Conservation (phyloP, 208 protist genomes). For the Leishmania turanica region DNA sequence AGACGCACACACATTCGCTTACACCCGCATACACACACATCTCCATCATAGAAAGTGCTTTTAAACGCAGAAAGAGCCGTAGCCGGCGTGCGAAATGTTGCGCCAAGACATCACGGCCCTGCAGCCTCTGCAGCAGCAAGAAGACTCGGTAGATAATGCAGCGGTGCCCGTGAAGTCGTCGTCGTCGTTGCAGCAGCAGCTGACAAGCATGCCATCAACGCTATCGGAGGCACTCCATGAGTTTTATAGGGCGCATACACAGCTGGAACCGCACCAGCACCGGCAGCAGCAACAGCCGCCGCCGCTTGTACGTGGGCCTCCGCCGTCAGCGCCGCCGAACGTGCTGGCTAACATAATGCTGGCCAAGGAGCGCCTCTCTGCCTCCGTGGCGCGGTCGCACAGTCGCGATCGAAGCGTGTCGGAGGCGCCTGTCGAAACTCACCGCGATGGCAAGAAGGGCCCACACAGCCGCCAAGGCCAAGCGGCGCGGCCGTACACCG, state of each 20-base stretch:
- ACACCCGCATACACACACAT: not conserved
- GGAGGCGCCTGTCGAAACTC: not conserved
- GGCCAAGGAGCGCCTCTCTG: conserved; percentile 1
- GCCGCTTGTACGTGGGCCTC: not conserved
- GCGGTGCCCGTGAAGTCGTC: not conserved
- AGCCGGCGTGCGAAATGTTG: not conserved
- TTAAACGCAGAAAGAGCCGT: not conserved
- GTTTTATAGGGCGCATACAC: not conserved
- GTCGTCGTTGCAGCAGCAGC: not conserved
- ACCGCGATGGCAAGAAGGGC: not conserved
- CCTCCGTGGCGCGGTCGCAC: not conserved
- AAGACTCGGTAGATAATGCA: not conserved
- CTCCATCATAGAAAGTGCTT: not conserved
- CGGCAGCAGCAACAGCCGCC: not conserved
- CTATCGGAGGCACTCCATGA: not conserved
- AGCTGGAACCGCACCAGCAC: not conserved
- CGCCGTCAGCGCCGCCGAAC: not conserved
- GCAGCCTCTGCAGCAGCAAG: not conserved
- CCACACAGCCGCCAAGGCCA: not conserved
- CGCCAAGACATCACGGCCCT: not conserved
- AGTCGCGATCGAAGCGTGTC: not conserved
- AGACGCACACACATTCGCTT: conserved; percentile 3
- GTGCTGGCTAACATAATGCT: conserved; percentile 3
- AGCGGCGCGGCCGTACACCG: not conserved
- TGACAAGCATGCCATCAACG: not conserved